Evolutionary conservation across 495 filamentous ascomycete genomes (phyloP).

Genomic region (Tuber brumale): DNA sequence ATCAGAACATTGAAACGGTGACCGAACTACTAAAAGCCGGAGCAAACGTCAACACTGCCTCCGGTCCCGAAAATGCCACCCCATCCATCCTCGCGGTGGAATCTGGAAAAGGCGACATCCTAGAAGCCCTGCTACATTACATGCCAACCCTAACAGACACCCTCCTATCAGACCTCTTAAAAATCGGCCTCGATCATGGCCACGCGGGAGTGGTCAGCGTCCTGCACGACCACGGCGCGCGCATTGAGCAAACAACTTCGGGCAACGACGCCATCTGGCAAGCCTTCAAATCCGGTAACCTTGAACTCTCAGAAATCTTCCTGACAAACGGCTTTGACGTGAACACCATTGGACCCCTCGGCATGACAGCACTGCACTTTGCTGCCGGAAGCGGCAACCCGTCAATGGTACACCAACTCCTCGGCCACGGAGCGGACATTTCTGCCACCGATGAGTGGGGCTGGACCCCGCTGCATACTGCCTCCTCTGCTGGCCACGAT

Average conservation of each 20-base stretch:
- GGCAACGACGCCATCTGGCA: background rate
- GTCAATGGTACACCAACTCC: background rate
- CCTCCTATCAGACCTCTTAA: background rate
- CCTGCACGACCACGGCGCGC: background rate
- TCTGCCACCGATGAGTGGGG: constrained; percentile 3
- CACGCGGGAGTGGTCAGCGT: background rate
- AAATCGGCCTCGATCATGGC: background rate
- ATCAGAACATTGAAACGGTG: background rate
- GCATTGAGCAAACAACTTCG: background rate
- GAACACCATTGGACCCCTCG: background rate
- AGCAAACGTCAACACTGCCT: background rate
- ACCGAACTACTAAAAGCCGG: background rate
- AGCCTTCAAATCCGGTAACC: background rate
- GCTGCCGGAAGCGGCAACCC: background rate
- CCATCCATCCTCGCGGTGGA: background rate
- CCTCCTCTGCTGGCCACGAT: constrained; percentile 20
- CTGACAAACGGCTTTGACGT: background rate
- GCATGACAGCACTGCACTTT: constrained; percentile 15
- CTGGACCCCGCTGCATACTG: constrained; percentile 32
- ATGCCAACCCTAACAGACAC: background rate
- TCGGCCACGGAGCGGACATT: constrained; percentile 7
- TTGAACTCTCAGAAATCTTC: background rate
- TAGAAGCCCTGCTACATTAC: background rate
- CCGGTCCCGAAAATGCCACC: background rate
- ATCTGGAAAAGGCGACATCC: background rate